Evolutionary conservation across 306 rosid genomes (phyloP).

Genomic region (Boehmeria nivea): DNA sequence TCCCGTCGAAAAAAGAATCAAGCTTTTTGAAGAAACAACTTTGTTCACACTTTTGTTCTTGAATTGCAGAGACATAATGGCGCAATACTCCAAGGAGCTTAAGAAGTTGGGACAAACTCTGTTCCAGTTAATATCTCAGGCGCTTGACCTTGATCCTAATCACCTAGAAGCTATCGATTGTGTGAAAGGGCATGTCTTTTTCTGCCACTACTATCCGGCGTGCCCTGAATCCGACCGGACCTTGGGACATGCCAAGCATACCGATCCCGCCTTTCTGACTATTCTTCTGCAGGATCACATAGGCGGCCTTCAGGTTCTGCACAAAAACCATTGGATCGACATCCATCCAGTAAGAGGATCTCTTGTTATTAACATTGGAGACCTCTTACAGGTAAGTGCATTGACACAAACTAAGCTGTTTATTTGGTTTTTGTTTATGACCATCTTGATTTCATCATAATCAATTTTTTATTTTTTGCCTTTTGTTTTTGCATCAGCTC

Average conservation of each 20-base stretch:
- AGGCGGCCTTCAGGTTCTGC: constrained; percentile 11
- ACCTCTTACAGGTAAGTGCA: constrained; percentile 2
- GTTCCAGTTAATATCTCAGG: constrained; percentile 4
- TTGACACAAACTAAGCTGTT: too few relatives aligned
- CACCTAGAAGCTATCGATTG: constrained; percentile 2
- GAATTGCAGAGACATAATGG: constrained; percentile 11
- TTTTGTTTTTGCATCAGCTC: background rate
- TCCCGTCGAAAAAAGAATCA: too few relatives aligned
- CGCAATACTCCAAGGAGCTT: background rate
- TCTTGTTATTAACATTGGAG: constrained; percentile 9
- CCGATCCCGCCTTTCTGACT: background rate
- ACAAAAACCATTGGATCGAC: constrained; percentile 8
- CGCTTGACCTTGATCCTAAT: constrained; percentile 7
- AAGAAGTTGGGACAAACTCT: constrained; percentile 4
- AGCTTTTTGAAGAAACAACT: too few relatives aligned
- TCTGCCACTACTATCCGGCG: constrained; percentile 12
- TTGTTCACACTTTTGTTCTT: background rate
- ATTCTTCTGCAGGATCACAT: constrained; percentile 14
- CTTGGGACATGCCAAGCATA: constrained; percentile 6
- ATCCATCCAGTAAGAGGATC: constrained; percentile 6
- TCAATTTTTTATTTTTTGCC: background rate
- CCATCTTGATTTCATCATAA: background rate
- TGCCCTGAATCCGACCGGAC: constrained; percentile 14
- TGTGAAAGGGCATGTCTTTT: background rate
- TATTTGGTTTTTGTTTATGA: too few relatives aligned